Base-by-base conservation (phyloP, 2,329 filamentous ascomycete genomes). In the Trichoderma gracile region DNA sequence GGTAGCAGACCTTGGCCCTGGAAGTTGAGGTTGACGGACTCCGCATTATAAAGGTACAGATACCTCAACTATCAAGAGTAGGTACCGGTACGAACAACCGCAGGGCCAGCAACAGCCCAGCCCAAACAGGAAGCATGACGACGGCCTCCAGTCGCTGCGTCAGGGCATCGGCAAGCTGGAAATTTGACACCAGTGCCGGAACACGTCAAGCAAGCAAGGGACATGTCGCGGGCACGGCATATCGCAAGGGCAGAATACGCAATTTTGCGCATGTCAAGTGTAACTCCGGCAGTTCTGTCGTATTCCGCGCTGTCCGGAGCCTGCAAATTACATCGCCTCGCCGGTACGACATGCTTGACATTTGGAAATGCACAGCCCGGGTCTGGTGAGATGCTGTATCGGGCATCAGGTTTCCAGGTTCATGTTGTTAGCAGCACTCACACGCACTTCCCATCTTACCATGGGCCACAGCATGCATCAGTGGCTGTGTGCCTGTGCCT, bases 11-110 rank as follows among this genome's bases (percentile, higher is more conserved):
- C 33, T 14, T 14, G 12, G 33, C 10, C 33, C 10, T 38, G 2
- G 10, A 38, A 38, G 33, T 38, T 38, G 33, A 38, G 10, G 33
- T 43, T 45, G 42, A 45, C 9, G 30, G 25, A 46, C 54, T 58
- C 43, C 43, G 55, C 55, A 58, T 19, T 15, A 42, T n/a, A n/a
- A 6, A 49, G 25, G 56, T 59, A 59, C 56, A 49, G 30, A 46
- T 59, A 59, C 55, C 40, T 47, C 9, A 6, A 5, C 46, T 2
- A 15, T 27, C 27, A 19, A n/a, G 33, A 2, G 47, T n/a, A n/a
- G n/a, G n/a, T 52, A 52, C 47, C 25, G 25, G 47, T 52, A 52
- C 47, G 47, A 14, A 14, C 25, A 52, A 6, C 17, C 25, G 19
- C 47, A 19, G 47, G 47, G 17, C 17, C 47, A 52, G 47, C 25